Conservation (phyloP, 2,329 filamentous ascomycete genomes). For the Pseudogymnoascus sp. region DNA sequence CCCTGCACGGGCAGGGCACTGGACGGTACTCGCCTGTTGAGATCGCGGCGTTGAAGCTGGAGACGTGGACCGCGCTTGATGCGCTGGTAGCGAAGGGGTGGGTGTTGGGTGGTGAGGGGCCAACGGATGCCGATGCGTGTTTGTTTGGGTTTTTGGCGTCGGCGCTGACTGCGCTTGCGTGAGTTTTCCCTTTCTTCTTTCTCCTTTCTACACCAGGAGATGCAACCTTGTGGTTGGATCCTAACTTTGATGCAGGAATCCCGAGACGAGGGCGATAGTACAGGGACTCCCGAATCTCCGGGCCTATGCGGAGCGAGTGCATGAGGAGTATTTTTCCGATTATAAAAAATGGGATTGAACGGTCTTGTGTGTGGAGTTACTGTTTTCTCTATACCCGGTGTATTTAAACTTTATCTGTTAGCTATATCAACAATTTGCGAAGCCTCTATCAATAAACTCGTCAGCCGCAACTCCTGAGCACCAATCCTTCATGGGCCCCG, state of each 20-base stretch:
- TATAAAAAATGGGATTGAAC: conserved; percentile 35
- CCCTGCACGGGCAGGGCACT: conserved; percentile 49
- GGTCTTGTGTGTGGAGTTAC: neutral
- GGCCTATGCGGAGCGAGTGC: conserved; percentile 49
- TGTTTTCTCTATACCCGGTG: too few relatives aligned
- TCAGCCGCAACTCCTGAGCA: too few relatives aligned
- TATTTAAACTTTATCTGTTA: too few relatives aligned
- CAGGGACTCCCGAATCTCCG: conserved; percentile 38
- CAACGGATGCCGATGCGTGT: conserved; percentile 48
- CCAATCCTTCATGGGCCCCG: too few relatives aligned
- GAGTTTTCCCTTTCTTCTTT: conserved; percentile 25
- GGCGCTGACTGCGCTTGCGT: conserved; percentile 45
- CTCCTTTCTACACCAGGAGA: too few relatives aligned
- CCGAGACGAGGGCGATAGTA: conserved; percentile 37
- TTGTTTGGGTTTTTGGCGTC: conserved; percentile 50
- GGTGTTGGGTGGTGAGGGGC: conserved; percentile 42
- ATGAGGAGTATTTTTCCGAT: conserved; percentile 48
- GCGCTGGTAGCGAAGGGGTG: conserved; percentile 38
- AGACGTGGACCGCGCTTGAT: conserved; percentile 47
- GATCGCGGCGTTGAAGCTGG: conserved; percentile 33
- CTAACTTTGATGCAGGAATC: conserved; percentile 30
- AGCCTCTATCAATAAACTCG: too few relatives aligned
- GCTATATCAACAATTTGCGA: too few relatives aligned
- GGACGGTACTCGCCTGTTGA: conserved; percentile 43
- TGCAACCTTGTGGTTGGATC: neutral